Evolutionary conservation across 2,329 filamentous ascomycete species (phyloP), one percentile per base, ranked within the genome.

Genomic region (Chrysosporium queenslandicum): DNA sequence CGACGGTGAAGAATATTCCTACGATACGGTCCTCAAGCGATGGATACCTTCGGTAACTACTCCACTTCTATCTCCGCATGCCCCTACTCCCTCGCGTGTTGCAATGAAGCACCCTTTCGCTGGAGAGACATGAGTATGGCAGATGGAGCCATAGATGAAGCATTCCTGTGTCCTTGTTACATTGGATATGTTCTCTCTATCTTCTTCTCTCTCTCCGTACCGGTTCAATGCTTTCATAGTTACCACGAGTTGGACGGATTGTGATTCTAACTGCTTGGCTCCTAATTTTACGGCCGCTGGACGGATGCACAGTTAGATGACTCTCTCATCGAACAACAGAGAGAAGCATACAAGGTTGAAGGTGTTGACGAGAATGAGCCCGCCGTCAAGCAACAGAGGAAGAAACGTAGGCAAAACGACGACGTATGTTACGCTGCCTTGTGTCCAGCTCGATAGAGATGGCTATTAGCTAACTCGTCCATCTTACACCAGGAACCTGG

Each of bases 1-100:
- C 45, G 83, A 92, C 64, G 88, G 87, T 49, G 79, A 81, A 56
- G 90, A 95, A 67, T 94, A 84, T 71, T 86, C 90, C 66, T 96
- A 85, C 71, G 83, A 94, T 68, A 70, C 77, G 46, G 76, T 75
- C 47, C 70, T 82, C 59, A 83, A 80, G 70, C 79, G 81, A 69
- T 96, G 90, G 90, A 77, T 88, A 50, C 83, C 82, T 59, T 74
- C 77, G 65, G 80, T 77, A 53, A 51, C 50, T 47, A 56, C 49
- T 51, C 48, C 27, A 51, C 40, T 34, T 41, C 21, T 52, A 21
- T 32, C 27, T 46, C 41, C 49, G 49, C 39, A 36, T 45, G 20
- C 20, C 39, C 40, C 37, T 36, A 18, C 45, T 9, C 30, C 21
- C 18, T 29, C 32, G 40, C 14, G 14, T 46, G 20, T 18, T 21